phyloP scores from a whole-genome alignment of 2,329 filamentous ascomycete genomes.

The Epichloe hybrida region DNA sequence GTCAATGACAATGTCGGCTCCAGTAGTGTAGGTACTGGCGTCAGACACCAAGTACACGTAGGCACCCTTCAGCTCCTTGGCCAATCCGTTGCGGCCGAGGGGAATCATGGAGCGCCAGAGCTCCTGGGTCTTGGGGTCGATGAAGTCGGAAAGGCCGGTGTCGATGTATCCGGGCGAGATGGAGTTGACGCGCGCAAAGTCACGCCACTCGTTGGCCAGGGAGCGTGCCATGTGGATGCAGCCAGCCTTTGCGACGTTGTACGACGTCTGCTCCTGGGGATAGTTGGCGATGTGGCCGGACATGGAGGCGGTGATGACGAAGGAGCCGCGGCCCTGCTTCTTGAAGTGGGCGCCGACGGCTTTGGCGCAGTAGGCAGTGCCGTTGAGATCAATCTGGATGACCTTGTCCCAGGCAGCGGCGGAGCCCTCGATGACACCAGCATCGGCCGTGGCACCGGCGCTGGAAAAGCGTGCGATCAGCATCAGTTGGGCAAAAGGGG shows the following conservation, averaged over 20 bases:
- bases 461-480: conserved; percentile 9
- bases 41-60: conserved; percentile 67
- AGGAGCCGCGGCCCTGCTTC: conserved; percentile 47
- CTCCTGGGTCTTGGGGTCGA: conserved; percentile 52
- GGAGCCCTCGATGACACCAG: conserved; percentile 52
- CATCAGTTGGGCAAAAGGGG: neutral
- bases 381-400: conserved; percentile 49
- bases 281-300: conserved; percentile 58
- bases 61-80: conserved; percentile 62
- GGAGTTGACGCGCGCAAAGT: conserved; percentile 52
- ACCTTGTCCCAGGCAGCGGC: conserved; percentile 55
- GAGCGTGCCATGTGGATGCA: conserved; percentile 32
- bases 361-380: conserved; percentile 54
- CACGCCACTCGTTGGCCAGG: conserved; percentile 53
- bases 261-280: conserved; percentile 54
- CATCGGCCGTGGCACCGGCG: conserved; percentile 56
- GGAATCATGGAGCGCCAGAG: conserved; percentile 65
- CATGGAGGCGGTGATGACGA: conserved; percentile 59
- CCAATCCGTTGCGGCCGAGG: conserved; percentile 53
- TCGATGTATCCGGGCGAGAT: conserved; percentile 57
- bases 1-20: conserved; percentile 56
- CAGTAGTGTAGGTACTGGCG: conserved; percentile 63
- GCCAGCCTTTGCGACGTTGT: conserved; percentile 52
- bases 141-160: conserved; percentile 53
- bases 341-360: conserved; percentile 52